phyloP scores from a whole-genome alignment of 441 rosid genomes.

The Flueggea neowawraea region DNA sequence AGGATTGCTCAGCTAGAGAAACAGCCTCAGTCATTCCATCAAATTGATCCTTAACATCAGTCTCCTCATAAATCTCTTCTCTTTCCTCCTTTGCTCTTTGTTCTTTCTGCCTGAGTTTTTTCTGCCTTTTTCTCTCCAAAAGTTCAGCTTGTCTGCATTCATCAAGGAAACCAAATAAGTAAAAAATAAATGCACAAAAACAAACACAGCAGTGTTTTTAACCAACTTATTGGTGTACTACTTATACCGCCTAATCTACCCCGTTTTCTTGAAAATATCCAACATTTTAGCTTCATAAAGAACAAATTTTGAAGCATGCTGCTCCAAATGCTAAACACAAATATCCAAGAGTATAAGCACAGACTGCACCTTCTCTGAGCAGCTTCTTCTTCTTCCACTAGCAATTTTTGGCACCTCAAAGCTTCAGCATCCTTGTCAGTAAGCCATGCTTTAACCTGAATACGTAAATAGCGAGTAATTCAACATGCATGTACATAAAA shows the following conservation, averaged over 20 bases:
- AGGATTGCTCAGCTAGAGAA: conserved; percentile 40
- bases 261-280: too few relatives aligned
- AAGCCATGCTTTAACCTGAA: conserved; percentile 84
- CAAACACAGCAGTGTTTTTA: too few relatives aligned
- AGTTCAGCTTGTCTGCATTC: conserved; percentile 71
- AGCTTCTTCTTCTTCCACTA: conserved; percentile 98
- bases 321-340: not conserved
- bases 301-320: too few relatives aligned
- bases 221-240: not conserved
- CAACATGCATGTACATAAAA: not conserved
- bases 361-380: conserved; percentile 69
- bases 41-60: conserved; percentile 32
- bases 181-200: not conserved
- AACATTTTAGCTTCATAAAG: too few relatives aligned
- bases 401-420: conserved; percentile 84
- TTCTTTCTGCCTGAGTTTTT: conserved; percentile 84
- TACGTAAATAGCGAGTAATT: conserved; percentile 8
- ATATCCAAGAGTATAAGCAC: not conserved
- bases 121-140: conserved; percentile 78
- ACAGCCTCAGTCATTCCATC: conserved; percentile 44
- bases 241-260: too few relatives aligned
- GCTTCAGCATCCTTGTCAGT: conserved; percentile 97
- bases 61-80: conserved; percentile 27
- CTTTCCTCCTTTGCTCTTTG: conserved; percentile 74
- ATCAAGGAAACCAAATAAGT: conserved; percentile 4